Evolutionary conservation across 176 grass and related monocot species (phyloP).

Genomic region (Rhynchospora breviuscula): DNA sequence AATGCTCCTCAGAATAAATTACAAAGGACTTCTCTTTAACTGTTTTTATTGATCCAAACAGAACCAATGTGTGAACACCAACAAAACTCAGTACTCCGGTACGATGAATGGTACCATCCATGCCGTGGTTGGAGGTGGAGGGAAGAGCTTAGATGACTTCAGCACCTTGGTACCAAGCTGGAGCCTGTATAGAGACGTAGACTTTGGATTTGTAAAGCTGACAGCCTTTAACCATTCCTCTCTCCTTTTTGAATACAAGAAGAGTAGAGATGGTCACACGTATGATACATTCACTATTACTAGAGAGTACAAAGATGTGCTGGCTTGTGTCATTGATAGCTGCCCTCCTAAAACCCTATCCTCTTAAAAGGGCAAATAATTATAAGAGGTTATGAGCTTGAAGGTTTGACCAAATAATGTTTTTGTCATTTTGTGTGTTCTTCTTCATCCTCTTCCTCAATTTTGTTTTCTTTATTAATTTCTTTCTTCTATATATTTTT

Average conservation of each 20-base stretch:
- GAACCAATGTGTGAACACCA: constrained; percentile 47
- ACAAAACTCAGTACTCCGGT: constrained; percentile 43
- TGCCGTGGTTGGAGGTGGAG: constrained; percentile 58
- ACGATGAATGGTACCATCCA: constrained; percentile 67
- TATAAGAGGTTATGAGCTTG: too few species aligned
- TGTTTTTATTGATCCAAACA: constrained; percentile 14
- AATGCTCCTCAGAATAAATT: too few species aligned
- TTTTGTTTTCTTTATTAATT: too few species aligned
- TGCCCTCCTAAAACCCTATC: constrained; percentile 62
- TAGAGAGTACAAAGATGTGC: constrained; percentile 61
- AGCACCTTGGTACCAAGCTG: constrained; percentile 2
- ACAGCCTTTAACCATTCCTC: constrained; percentile 63
- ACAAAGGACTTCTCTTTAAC: neutral
- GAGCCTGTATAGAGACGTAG: constrained; percentile 63
- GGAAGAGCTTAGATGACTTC: constrained; percentile 48
- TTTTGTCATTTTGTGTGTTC: too few species aligned
- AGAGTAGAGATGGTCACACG: constrained; percentile 42
- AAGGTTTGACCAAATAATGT: too few species aligned
- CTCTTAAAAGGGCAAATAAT: constrained; percentile 11
- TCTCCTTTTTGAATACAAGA: constrained; percentile 69
- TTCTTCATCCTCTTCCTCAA: too few species aligned
- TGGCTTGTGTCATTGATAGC: constrained; percentile 72
- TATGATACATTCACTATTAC: constrained; percentile 72
- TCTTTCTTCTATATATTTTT: too few species aligned
- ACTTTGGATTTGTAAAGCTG: constrained; percentile 73